Evolutionary conservation across 2,329 filamentous ascomycete genomes (phyloP).

Genomic region (Ophiocordyceps camponoti-rufipedis): DNA sequence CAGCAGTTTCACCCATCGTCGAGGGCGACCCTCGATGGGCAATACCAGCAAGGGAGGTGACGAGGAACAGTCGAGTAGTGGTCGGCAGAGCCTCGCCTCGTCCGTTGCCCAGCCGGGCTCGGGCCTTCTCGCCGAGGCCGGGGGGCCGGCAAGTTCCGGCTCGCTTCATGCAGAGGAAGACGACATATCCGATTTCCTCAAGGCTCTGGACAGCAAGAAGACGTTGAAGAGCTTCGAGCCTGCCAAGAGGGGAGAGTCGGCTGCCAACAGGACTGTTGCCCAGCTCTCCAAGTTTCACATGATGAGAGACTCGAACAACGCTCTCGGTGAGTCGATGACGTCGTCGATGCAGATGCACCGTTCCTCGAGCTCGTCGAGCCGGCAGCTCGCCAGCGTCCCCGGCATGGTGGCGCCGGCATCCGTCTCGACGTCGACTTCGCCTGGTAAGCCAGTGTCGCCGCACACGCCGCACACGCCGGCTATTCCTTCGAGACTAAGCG

Average conservation of each 20-base stretch:
- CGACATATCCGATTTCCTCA: conserved; percentile 85
- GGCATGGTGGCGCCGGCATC: conserved; percentile 57
- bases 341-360: conserved; percentile 74
- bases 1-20: conserved; percentile 82
- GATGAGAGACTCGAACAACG: conserved; percentile 79
- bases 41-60: conserved; percentile 48
- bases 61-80: conserved; percentile 63
- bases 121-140: conserved; percentile 55
- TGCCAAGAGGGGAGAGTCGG: conserved; percentile 46
- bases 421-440: conserved; percentile 72
- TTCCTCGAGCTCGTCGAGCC: conserved; percentile 56
- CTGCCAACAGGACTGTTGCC: conserved; percentile 57
- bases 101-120: conserved; percentile 58
- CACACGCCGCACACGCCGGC: conserved; percentile 87
- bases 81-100: conserved; percentile 57
- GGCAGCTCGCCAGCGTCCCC: conserved; percentile 39
- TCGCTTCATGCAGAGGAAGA: conserved; percentile 65
- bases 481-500: conserved; percentile 81
- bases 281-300: conserved; percentile 72
- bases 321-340: conserved; percentile 81
- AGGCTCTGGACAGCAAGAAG: conserved; percentile 72
- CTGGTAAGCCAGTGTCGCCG: conserved; percentile 74
- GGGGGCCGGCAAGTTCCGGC: conserved; percentile 46
- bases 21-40: conserved; percentile 59
- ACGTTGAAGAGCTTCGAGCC: conserved; percentile 66